phyloP scores from a whole-genome alignment of 352 stramenopile genomes.

The Globisporangium viniferum region DNA sequence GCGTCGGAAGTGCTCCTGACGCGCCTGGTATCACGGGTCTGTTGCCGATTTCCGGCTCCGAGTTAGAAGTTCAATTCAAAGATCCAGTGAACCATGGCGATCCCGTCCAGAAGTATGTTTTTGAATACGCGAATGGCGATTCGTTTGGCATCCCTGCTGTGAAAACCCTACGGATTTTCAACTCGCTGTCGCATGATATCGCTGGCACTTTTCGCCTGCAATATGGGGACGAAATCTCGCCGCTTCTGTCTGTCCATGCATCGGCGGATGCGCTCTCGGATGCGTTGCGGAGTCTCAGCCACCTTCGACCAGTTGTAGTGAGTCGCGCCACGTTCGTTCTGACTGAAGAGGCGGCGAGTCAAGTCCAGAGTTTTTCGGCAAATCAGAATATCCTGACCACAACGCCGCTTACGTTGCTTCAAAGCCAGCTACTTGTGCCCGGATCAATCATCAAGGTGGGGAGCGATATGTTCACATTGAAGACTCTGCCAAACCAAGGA shows the following conservation, averaged over 20 bases:
- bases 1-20: slow-evolving; percentile 31
- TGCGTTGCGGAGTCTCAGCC: slow-evolving; percentile 43
- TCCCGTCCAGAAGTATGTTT: slow-evolving; percentile 42
- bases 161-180: slow-evolving; percentile 53
- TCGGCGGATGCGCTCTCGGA: slow-evolving; percentile 31
- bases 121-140: slow-evolving; percentile 55
- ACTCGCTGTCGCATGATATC: slow-evolving; percentile 47
- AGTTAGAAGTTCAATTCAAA: slow-evolving; percentile 39
- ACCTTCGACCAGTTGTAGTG: slow-evolving; percentile 46
- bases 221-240: slow-evolving; percentile 50
- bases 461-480: slow-evolving; percentile 32
- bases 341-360: slow-evolving; percentile 28
- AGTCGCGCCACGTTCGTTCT: slow-evolving; percentile 48
- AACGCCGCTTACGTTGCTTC: slow-evolving; percentile 27
- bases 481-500: slow-evolving; percentile 33
- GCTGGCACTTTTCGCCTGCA: slow-evolving; percentile 62
- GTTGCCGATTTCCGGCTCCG: slow-evolving; percentile 55
- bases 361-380: slow-evolving; percentile 33
- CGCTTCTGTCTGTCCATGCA: slow-evolving; percentile 49
- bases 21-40: slow-evolving; percentile 33
- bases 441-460: slow-evolving; percentile 39
- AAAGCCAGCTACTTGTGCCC: slow-evolving; percentile 34
- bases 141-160: slow-evolving; percentile 43
- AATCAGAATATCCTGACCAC: slow-evolving; percentile 41
- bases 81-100: slow-evolving; percentile 27